Evolutionary conservation across 2,329 filamentous ascomycete genomes (phyloP), one percentile per base, ranked within the genome.

Genomic region (Ceratocystis destructans): DNA sequence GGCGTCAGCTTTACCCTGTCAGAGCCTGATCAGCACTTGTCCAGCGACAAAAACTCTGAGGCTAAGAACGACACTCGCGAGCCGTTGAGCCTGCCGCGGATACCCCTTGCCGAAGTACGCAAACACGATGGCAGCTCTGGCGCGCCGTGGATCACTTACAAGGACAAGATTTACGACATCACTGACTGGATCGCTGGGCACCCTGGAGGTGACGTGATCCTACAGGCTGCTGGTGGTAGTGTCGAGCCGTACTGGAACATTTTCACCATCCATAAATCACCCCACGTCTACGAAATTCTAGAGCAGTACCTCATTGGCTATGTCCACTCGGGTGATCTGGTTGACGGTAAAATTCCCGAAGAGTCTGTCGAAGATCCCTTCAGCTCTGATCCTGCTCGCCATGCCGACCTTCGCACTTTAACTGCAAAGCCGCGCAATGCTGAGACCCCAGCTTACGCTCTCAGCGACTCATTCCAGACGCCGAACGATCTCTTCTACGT

Each of bases 201-300:
- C 71, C 86, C 86, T 0, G 86, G 86, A 2, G 86, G 86, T 53
- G 82, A 87, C 64, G 83, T 88, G 15, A 88, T 88, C 67, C 76
- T 88, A 7, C 80, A 82, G 37, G 86, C 86, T 1, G 84, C 83
- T 0, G 86, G 86, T 2, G 81, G 82, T 46, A 82, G 80, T 65
- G 81, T 88, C 62, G 85, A 88, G 64, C 80, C 82, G 0, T 88
- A 87, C 74, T 88, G 86, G 86, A 78, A 87, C 68, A 86, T 88
- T 64, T 88, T 88, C 72, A 78, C 80, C 61, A 87, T 88, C 67
- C 86, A 88, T 76, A 85, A 87, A 72, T 79, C 80, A 20, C 77
- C 82, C 53, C 82, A 88, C 68, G 84, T 88, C 5, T 79, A 80
- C 68, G 83, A 87, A 63, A 85, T 88, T 50, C 76, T 88, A 0